Base-by-base conservation (phyloP, 495 filamentous ascomycete genomes). In the Penicillium macrosclerotiorum region DNA sequence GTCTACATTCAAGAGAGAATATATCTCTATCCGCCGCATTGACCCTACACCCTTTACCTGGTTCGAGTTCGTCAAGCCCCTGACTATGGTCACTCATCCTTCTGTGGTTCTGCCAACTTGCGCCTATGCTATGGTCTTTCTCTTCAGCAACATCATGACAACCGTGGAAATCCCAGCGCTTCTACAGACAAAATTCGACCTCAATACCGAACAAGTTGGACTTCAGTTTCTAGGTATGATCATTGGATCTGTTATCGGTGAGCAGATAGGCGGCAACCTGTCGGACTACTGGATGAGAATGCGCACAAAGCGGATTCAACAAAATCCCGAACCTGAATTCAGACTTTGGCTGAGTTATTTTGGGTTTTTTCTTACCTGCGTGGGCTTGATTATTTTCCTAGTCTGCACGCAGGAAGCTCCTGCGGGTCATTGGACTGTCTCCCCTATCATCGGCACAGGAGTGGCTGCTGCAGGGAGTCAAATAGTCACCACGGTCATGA, bases 341-440 rank as follows among this genome's bases (percentile, higher is more conserved):
- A 61, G 78, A 5, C 63, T 81, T 3, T 81, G 76, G 75, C 57
- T 81, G n/a, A 69, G 62, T 39, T 80, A 80, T 46, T 33, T 68
- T 14, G 78, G 77, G 4, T 75, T 69, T 27, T 45, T 67, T 1
- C 50, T 74, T 8, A 55, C 69, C 7, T 76, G 79, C 43, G 55
- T 68, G 31, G 78, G 78, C 0, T 12, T 76, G 8, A 62, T 78
- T 25, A 65, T 81, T 8, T 81, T 80, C 50, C 54, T 72, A 9
- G 70, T 78, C 0, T 65, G 65, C 31, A 70, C 63, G 11, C 49
- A 69, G 39, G 40, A 67, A 8, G 67, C 73, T 0, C 45, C 60
- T 1, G 37, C 47, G n/a, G 65, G 61, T 2, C 61, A 69, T 22
- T 80, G 71, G 71, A 70, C 64, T 33, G 71, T 80, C 8, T 60